These are phyloP conservation scores for Marchantia paleacea DNA, from an alignment of 225 moss, liverwort and hornwort genomes.

Conservation along the genomic window DNA sequence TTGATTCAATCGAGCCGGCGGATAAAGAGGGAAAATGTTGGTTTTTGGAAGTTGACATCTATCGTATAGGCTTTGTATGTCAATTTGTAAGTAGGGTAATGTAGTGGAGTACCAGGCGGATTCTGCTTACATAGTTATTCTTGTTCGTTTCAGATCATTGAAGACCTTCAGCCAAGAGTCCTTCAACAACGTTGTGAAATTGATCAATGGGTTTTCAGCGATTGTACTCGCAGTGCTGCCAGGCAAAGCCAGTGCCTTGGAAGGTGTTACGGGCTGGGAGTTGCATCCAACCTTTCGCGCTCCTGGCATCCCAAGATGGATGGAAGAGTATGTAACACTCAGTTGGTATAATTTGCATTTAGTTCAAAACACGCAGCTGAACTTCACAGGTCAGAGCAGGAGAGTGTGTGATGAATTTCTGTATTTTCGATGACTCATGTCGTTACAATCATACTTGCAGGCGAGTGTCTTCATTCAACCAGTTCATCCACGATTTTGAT, in stretches of 20 bases:
- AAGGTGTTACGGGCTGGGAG: slow-evolving; percentile 94
- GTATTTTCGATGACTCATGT: not conserved
- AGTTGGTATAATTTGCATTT: no score
- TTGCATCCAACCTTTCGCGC: slow-evolving; percentile 72
- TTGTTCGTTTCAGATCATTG: slow-evolving; percentile 53
- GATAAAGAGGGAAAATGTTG: not conserved
- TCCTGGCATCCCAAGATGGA: slow-evolving; percentile 81
- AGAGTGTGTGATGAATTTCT: not conserved
- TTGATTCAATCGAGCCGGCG: not conserved
- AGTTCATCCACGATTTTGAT: slow-evolving; percentile 69
- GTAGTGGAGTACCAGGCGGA: not conserved
- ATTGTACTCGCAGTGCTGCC: slow-evolving; percentile 76
- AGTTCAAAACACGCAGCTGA: no score
- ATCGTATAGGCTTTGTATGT: not conserved
- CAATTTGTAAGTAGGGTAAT: no score
- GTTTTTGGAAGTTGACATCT: not conserved
- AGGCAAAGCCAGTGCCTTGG: slow-evolving; percentile 63
- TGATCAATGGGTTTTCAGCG: slow-evolving; percentile 87
- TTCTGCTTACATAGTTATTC: not conserved
- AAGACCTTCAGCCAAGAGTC: slow-evolving; percentile 89
- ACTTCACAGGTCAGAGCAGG: no score
- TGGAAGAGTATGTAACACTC: slow-evolving; percentile 69
- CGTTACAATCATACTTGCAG: slow-evolving; percentile 34
- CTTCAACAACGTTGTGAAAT: slow-evolving; percentile 73
- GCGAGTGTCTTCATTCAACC: slow-evolving; percentile 92